phyloP scores from a whole-genome alignment of 345 rosid species.

The Populus nigra region DNA sequence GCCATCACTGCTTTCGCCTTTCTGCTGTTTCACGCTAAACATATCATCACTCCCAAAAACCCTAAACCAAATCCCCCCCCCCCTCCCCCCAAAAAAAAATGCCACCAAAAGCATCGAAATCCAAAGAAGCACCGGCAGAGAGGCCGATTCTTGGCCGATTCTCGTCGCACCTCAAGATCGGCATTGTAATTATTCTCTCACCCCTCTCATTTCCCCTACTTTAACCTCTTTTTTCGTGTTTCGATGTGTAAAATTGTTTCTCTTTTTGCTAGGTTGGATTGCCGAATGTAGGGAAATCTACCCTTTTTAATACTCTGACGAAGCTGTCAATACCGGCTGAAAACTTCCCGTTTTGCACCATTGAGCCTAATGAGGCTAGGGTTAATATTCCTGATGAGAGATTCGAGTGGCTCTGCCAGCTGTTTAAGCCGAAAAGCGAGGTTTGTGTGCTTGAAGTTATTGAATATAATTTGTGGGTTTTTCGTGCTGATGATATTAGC shows the following conservation, averaged over 20 bases:
- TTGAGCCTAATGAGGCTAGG: constrained; percentile 97
- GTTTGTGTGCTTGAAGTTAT: neutral
- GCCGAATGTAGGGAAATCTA: constrained; percentile 98
- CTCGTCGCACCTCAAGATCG: constrained; percentile 99
- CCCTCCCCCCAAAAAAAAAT: constrained; percentile 18
- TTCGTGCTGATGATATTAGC: too few relatives aligned
- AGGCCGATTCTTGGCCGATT: constrained; percentile 93
- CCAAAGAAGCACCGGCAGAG: constrained; percentile 88
- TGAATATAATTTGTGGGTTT: too few relatives aligned
- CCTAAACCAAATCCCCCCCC: too few relatives aligned
- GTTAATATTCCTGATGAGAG: constrained; percentile 88
- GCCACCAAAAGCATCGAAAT: constrained; percentile 92
- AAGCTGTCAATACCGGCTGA: constrained; percentile 95
- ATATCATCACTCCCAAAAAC: too few relatives aligned
- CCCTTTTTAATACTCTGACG: constrained; percentile 93
- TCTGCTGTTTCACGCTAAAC: too few relatives aligned
- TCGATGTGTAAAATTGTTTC: neutral
- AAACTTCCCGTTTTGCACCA: constrained; percentile 97
- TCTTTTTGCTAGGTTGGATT: constrained; percentile 65
- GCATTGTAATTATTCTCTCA: constrained; percentile 51
- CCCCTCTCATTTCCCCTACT: neutral
- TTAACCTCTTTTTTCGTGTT: neutral
- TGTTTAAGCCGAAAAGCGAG: constrained; percentile 88
- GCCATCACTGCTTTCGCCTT: too few relatives aligned
- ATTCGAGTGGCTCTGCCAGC: constrained; percentile 88